Percentiles rank a stretch among this genome's conserved stretches.
These are phyloP conservation scores for Eremomyces bilateralis DNA, from an alignment of 495 filamentous ascomycete species.

Conservation along the genomic window DNA sequence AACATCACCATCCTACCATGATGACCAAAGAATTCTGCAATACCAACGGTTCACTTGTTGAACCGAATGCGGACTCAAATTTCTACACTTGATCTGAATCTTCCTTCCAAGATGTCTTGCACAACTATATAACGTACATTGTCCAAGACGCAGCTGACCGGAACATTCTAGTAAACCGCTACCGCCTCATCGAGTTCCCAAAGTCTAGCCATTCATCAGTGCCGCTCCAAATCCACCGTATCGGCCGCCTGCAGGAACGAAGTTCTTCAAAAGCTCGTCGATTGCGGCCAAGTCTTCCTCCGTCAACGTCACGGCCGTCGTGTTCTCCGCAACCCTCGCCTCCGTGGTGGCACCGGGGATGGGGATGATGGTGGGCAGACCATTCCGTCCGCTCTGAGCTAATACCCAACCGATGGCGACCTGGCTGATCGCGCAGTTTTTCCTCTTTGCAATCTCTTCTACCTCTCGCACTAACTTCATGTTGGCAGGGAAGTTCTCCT, in stretches of 20 bases:
- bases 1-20: constrained; percentile 11
- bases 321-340: constrained; percentile 21
- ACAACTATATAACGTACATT: neutral
- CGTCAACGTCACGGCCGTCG: constrained; percentile 14
- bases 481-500: constrained; percentile 51
- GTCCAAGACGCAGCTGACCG: neutral
- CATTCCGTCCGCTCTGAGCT: constrained; percentile 30
- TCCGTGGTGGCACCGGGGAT: constrained; percentile 48
- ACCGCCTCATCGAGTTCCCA: neutral
- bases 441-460: constrained; percentile 40
- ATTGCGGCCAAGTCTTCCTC: constrained; percentile 20
- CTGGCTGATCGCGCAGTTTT: constrained; percentile 52
- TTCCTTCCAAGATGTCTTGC: neutral
- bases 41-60: constrained; percentile 14
- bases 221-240: constrained; percentile 9
- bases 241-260: constrained; percentile 13
- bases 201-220: constrained; percentile 3
- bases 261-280: constrained; percentile 16
- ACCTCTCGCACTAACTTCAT: constrained; percentile 45
- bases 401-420: constrained; percentile 57
- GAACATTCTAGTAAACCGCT: neutral
- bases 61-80: constrained; percentile 15
- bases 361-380: constrained; percentile 52
- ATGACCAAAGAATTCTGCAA: constrained; percentile 22
- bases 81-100: constrained; percentile 24